Conservation (phyloP, 2,329 filamentous ascomycete genomes). For the Verticillium longisporum region DNA sequence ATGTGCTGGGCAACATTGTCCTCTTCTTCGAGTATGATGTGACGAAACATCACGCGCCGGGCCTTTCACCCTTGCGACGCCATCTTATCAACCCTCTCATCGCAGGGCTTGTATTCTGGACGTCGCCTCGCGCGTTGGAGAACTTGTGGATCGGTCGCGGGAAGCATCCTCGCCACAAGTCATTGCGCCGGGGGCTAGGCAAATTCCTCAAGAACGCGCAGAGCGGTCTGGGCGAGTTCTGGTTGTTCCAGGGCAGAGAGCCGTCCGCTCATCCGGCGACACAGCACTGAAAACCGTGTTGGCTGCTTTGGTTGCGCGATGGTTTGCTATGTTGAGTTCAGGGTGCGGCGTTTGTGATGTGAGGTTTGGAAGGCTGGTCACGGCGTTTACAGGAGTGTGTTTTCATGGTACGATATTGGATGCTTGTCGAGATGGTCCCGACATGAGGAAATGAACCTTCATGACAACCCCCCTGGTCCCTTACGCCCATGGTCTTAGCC, state of each 20-base stretch:
- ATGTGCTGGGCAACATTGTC: slow-evolving; percentile 28
- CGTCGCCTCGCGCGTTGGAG: slow-evolving; percentile 1
- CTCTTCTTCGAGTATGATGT: slow-evolving; percentile 25
- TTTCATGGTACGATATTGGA: too few species aligned
- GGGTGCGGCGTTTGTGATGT: neutral
- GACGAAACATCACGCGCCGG: slow-evolving; percentile 28
- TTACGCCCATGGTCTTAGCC: too few species aligned
- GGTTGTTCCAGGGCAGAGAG: neutral
- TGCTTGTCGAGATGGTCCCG: neutral
- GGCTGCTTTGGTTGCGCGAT: neutral
- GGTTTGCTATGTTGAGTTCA: neutral
- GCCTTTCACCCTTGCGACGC: slow-evolving; percentile 11
- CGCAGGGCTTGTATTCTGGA: slow-evolving; percentile 2
- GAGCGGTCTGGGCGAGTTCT: neutral
- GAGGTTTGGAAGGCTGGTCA: neutral
- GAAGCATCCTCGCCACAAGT: neutral
- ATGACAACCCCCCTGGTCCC: too few species aligned
- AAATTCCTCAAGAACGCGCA: neutral
- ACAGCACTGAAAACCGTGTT: neutral
- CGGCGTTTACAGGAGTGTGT: neutral
- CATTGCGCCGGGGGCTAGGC: neutral
- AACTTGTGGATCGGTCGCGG: slow-evolving; percentile 3
- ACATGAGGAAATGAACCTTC: too few species aligned
- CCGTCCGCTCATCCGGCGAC: neutral
- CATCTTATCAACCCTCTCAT: slow-evolving; percentile 3